Base-by-base conservation (phyloP, 768 basidiomycete genomes). In the Termitomyces sp. region DNA sequence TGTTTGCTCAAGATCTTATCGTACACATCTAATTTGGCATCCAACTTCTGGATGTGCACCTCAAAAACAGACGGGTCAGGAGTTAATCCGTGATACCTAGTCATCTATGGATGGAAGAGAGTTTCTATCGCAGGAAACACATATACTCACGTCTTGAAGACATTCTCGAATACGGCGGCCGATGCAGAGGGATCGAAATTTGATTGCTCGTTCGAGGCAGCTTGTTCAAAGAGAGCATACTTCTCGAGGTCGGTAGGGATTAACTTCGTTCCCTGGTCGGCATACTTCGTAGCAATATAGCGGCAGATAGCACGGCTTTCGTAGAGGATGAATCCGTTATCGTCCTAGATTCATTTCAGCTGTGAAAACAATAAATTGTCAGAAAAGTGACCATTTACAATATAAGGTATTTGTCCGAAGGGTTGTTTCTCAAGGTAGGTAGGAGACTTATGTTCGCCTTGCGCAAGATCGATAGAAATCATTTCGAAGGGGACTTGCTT, bases 1-100 rank as follows among this genome's bases (percentile, higher is more conserved):
- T 82, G 79, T 69, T 83, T 86, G 31, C 76, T 69, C 34, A 89
- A 74, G 58, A 88, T 83, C 12, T 64, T 59, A 34, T 88, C 86
- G 69, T 87, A 88, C 1, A 70, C 83, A 36, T 80, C 77, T 25
- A 88, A 74, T 63, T 77, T 82, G 0, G 62, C 71, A 40, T 76
- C 72, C 17, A 84, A 71, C 2, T 65, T 66, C 4, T 56, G 49
- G 10, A 72, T 66, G 25, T 67, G 64, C 12, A 63, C 65, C 55
- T 72, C 66, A 17, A 73, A 64, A 70, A 67, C 42, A 78, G 77
- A 70, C 78, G 83, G 31, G 71, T 70, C 29, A 83, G 74, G 40
- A 85, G 81, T 29, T 59, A 68, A 15, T 85, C 79, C 64, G 83
- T 85, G 5, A 66, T 77, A 20, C 79, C 78, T 14, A 86, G 72